Evolutionary conservation across 331 rosid genomes (phyloP).

Genomic region (Malus hybrid): DNA sequence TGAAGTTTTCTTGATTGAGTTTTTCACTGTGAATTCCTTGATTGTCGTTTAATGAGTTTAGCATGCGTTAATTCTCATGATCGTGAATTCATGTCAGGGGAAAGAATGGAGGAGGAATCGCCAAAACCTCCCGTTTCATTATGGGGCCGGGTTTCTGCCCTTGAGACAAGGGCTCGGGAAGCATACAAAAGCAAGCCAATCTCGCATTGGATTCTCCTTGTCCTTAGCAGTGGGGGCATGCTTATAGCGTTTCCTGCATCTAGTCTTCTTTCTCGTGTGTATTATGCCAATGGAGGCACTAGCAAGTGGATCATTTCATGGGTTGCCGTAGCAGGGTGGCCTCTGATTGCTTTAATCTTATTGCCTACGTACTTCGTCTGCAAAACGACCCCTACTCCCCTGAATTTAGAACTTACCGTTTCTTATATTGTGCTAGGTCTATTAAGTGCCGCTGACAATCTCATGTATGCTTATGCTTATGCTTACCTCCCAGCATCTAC

Average conservation of each 20-base stretch:
- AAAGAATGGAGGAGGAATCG: constrained; percentile 21
- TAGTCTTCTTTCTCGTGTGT: constrained; percentile 80
- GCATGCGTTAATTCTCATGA: background rate
- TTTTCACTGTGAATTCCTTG: background rate
- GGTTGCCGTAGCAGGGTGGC: constrained; percentile 95
- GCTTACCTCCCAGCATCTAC: constrained; percentile 97
- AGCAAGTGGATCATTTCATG: constrained; percentile 97
- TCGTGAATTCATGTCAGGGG: constrained; percentile 13
- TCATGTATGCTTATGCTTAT: constrained; percentile 92
- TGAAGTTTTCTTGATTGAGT: background rate
- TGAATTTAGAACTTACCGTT: constrained; percentile 36
- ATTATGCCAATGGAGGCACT: constrained; percentile 65
- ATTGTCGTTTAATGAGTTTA: background rate
- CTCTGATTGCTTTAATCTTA: constrained; percentile 55
- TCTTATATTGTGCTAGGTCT: constrained; percentile 61
- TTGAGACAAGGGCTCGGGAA: constrained; percentile 16
- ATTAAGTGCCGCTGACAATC: constrained; percentile 84
- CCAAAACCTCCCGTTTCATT: constrained; percentile 17
- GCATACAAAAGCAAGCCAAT: constrained; percentile 45
- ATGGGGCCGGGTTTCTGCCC: constrained; percentile 20
- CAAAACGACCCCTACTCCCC: constrained; percentile 52
- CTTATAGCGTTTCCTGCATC: constrained; percentile 90
- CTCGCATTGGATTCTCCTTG: constrained; percentile 69
- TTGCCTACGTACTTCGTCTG: constrained; percentile 49
- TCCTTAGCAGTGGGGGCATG: constrained; percentile 67